These are phyloP conservation scores for Stereum hirsutum DNA, from an alignment of 1,284 basidiomycete genomes.

Conservation along the genomic window DNA sequence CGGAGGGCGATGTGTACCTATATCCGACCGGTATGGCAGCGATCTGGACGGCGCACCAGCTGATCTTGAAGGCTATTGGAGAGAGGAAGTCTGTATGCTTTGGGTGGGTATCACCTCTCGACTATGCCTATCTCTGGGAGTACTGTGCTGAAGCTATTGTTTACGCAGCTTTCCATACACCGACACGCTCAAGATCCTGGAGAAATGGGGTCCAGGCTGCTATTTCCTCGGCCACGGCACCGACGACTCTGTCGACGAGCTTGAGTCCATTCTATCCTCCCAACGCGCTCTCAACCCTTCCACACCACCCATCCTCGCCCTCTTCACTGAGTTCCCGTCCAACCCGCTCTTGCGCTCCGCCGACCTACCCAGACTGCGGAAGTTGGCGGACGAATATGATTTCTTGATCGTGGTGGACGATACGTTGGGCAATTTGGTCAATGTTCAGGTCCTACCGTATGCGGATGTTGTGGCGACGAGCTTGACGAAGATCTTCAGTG, in stretches of 20 bases:
- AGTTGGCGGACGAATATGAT: conserved; percentile 81
- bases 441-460: conserved; percentile 86
- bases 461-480: conserved; percentile 94
- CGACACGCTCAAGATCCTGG: conserved; percentile 93
- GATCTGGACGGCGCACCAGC: conserved; percentile 86
- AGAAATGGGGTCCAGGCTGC: conserved; percentile 97
- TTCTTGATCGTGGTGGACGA: conserved; percentile 93
- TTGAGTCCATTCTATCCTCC: conserved; percentile 58
- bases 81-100: conserved; percentile 86
- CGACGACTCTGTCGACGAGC: conserved; percentile 65
- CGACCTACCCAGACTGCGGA: conserved; percentile 70
- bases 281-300: conserved; percentile 31
- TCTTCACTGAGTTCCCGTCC: conserved; percentile 90
- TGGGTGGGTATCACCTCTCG: conserved; percentile 48
- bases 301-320: conserved; percentile 44
- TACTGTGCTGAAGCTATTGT: conserved; percentile 2
- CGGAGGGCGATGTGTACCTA: conserved; percentile 84
- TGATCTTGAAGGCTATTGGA: conserved; percentile 44
- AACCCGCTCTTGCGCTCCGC: conserved; percentile 89
- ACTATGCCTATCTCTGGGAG: background rate
- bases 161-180: conserved; percentile 84
- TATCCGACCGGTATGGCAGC: conserved; percentile 89
- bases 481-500: conserved; percentile 93
- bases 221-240: conserved; percentile 84
- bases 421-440: conserved; percentile 94